Base-by-base conservation (phyloP, 306 rosid genomes). In the Sindora glabra region DNA sequence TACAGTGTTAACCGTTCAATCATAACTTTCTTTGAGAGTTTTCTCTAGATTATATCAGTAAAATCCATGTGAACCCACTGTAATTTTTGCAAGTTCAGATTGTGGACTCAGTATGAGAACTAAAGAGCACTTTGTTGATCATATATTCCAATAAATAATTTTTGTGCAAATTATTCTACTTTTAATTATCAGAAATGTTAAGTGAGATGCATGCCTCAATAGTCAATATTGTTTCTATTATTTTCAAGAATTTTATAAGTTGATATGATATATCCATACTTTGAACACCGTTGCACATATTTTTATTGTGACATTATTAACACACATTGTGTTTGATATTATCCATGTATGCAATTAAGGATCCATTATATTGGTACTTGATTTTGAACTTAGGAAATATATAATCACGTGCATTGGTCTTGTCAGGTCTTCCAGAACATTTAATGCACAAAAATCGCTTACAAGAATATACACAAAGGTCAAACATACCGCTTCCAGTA, bases 381-480 rank as follows among this genome's bases (percentile, higher is more conserved):
- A n/a, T n/a, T n/a, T n/a, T n/a, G n/a, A n/a, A n/a, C n/a, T n/a
- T 48, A 33, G 9, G 44, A 23, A 16, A 38, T 8, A 37, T n/a
- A 52, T 18, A 14, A 54, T 10, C 33, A 55, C 21, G 39, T 45
- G 12, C 16, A 32, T 67, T 67, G 64, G 23, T 55, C 40, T 56
- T 9, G 22, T 11, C 49, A 62, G 75, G 46, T 10, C n/a, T 48
- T 10, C 25, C 63, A 29, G 67, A 70, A n/a, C 32, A 13, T 2
- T 5, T 14, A 8, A 30, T 48, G 67, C 30, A 68, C 46, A 81
- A 79, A 47, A 73, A 44, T 22, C 67, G 48, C 0, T 62, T 85
- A 23, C 79, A 76, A 25, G 73, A 73, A 26, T 64, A 60, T 23
- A n/a, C 75, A 1, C 75, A 65, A 16, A 71, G 36, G 57, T 37